Conservation (phyloP, 2,329 filamentous ascomycete species). For the Cercospora janseana region DNA sequence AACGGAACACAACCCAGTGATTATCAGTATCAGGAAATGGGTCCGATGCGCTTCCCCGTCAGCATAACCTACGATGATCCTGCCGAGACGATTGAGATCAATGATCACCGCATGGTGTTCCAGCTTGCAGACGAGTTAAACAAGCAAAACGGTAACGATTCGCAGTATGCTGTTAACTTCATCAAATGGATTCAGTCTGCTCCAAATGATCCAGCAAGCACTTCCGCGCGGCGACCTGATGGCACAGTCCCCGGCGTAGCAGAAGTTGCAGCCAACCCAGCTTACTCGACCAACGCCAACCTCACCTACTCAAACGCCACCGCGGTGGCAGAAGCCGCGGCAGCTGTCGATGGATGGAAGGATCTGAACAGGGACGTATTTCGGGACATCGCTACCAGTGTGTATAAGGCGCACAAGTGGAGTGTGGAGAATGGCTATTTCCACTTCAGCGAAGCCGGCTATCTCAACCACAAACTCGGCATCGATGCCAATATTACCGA, state of each 20-base stretch:
- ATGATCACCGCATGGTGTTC: constrained; percentile 64
- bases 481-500: constrained; percentile 57
- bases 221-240: constrained; percentile 49
- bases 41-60: constrained; percentile 64
- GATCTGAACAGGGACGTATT: constrained; percentile 37
- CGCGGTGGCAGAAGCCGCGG: constrained; percentile 41
- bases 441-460: constrained; percentile 64
- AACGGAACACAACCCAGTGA: constrained; percentile 57
- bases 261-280: constrained; percentile 48
- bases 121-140: constrained; percentile 62
- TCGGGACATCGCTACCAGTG: constrained; percentile 42
- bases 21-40: constrained; percentile 68
- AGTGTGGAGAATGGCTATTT: constrained; percentile 57
- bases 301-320: constrained; percentile 37
- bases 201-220: constrained; percentile 54
- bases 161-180: constrained; percentile 55
- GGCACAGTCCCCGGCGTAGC: constrained; percentile 55
- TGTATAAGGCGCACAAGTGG: constrained; percentile 55
- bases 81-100: constrained; percentile 59
- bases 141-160: constrained; percentile 55
- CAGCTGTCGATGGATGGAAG: constrained; percentile 41
- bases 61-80: constrained; percentile 49
- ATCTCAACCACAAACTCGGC: constrained; percentile 59
- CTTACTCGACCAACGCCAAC: constrained; percentile 28
- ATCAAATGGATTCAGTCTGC: constrained; percentile 61